These are phyloP conservation scores for Urostyla sp. DNA, from an alignment of 73 alveolate species.

Conservation along the genomic window DNA sequence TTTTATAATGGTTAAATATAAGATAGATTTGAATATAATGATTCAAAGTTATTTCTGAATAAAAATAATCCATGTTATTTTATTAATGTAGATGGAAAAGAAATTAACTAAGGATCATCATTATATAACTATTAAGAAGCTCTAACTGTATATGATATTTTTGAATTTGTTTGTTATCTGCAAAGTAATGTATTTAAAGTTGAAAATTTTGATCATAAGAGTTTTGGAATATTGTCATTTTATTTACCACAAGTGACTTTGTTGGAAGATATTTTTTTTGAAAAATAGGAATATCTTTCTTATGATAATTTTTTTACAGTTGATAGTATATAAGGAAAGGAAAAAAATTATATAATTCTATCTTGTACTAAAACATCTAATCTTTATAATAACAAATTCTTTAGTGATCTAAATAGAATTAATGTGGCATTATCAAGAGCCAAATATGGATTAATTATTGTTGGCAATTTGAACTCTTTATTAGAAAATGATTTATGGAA, in stretches of 20 bases:
- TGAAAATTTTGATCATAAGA: too few species aligned
- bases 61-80: constrained; percentile 8
- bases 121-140: too few species aligned
- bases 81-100: neutral
- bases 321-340: constrained; percentile 27
- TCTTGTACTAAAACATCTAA: constrained; percentile 24
- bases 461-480: constrained; percentile 63
- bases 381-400: neutral
- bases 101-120: too few species aligned
- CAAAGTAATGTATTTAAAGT: too few species aligned
- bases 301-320: neutral
- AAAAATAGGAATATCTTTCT: too few species aligned
- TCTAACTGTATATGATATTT: too few species aligned
- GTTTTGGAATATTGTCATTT: too few species aligned
- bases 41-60: neutral
- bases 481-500: neutral
- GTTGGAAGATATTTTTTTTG: too few species aligned
- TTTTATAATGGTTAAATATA: neutral
- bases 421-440: constrained; percentile 86
- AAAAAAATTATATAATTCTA: neutral
- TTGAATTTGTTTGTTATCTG: too few species aligned
- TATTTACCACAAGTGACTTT: too few species aligned
- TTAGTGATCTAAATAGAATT: constrained; percentile 63
- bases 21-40: neutral
- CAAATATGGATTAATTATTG: constrained; percentile 74